phyloP scores from a whole-genome alignment of 441 rosid species.

The Bocquillonia castaneifolia region DNA sequence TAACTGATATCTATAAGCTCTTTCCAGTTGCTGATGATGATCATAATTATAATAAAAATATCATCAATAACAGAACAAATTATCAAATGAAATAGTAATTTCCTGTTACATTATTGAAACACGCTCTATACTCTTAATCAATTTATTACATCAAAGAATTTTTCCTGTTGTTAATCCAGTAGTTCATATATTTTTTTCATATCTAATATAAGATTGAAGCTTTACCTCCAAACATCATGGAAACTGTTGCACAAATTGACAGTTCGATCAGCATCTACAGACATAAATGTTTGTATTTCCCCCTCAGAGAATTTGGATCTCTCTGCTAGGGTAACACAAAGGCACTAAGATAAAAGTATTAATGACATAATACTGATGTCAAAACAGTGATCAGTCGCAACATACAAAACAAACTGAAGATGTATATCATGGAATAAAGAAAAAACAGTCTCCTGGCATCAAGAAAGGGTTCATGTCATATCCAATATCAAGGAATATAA shows the following conservation, averaged over 20 bases:
- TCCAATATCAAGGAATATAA: neutral
- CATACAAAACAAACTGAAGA: neutral
- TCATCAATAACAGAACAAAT: too few relatives aligned
- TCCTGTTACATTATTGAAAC: neutral
- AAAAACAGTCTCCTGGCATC: neutral
- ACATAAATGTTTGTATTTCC: slow-evolving; percentile 98
- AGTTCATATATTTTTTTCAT: neutral
- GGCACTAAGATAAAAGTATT: slow-evolving; percentile 53
- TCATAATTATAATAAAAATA: too few relatives aligned
- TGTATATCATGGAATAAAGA: neutral
- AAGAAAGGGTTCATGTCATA: neutral
- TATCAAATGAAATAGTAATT: too few relatives aligned
- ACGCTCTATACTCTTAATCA: too few relatives aligned
- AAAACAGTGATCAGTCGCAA: slow-evolving; percentile 5
- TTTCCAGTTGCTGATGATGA: neutral
- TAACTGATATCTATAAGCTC: neutral
- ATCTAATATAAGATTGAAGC: slow-evolving; percentile 12
- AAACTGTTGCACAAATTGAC: slow-evolving; percentile 87
- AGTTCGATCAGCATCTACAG: slow-evolving; percentile 92
- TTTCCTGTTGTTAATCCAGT: neutral
- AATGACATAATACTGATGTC: slow-evolving; percentile 16
- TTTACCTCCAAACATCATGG: slow-evolving; percentile 95
- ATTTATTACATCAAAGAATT: neutral
- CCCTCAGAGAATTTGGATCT: slow-evolving; percentile 81
- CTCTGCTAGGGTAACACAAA: slow-evolving; percentile 64